Evolutionary conservation across 1,284 basidiomycete species (phyloP).

Genomic region (Cryptococcus sp.): DNA sequence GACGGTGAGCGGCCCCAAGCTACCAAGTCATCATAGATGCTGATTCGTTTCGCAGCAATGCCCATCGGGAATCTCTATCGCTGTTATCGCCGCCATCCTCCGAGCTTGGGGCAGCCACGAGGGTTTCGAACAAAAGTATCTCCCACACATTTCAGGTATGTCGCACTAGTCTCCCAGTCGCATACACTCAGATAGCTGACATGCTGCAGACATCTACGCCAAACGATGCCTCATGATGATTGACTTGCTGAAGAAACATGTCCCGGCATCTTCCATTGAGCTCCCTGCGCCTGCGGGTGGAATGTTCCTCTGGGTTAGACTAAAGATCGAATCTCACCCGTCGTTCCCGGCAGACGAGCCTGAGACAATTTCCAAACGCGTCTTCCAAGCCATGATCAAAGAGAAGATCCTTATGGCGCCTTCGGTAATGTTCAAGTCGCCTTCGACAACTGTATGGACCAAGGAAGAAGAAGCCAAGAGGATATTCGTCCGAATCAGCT

Average conservation of each 20-base stretch:
- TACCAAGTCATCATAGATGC: background rate
- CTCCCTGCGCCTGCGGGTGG: slow-evolving; percentile 33
- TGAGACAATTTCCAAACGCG: slow-evolving; percentile 29
- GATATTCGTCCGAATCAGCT: slow-evolving; percentile 39
- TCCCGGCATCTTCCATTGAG: slow-evolving; percentile 26
- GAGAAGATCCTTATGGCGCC: slow-evolving; percentile 35
- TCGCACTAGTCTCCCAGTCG: background rate
- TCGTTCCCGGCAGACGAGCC: slow-evolving; percentile 21
- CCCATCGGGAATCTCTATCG: slow-evolving; percentile 43
- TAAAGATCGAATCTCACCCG: slow-evolving; percentile 42
- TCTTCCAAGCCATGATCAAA: slow-evolving; percentile 33
- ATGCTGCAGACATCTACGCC: slow-evolving; percentile 27
- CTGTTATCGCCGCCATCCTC: slow-evolving; percentile 38
- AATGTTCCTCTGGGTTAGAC: slow-evolving; percentile 47
- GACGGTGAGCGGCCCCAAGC: slow-evolving; percentile 23
- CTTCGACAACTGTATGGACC: slow-evolving; percentile 17
- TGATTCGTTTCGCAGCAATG: slow-evolving; percentile 23
- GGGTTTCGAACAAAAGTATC: slow-evolving; percentile 42
- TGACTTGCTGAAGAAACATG: slow-evolving; percentile 30
- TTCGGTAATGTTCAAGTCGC: slow-evolving; percentile 37
- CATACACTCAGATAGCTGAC: background rate
- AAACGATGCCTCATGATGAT: slow-evolving; percentile 37
- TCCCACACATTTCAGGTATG: slow-evolving; percentile 38
- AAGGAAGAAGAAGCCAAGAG: slow-evolving; percentile 35
- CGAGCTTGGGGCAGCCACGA: slow-evolving; percentile 44